Evolutionary conservation across 352 stramenopile species (phyloP), one percentile per base, ranked within the genome.

Genomic region (Pythium angustatum): DNA sequence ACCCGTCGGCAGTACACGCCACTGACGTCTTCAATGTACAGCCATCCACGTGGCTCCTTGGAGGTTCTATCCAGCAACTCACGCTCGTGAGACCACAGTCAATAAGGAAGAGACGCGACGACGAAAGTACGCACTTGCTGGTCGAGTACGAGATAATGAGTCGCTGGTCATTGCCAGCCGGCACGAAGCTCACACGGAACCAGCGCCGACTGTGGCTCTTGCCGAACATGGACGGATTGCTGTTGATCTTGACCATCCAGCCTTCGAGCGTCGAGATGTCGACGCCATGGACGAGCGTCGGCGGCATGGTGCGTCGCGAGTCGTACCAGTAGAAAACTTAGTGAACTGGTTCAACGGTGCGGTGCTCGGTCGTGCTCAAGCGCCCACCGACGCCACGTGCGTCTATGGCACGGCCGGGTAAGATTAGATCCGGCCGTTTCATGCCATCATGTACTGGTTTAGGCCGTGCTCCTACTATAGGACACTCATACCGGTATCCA

Each of bases 211-310:
- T 91, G 64, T 69, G 83, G 63, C 72, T 85, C 65, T 90, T 90
- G 58, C 83, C 82, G 33, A 94, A 94, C 67, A 92, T 74, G 27
- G 78, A 87, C 49, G 80, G 83, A 30, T 92, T 92, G 77, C 71
- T 92, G 62, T 94, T 91, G 79, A 93, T 90, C 66, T 94, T 94
- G 67, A 89, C 59, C 82, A 94, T 89, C 83, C 83, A 94, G 30
- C 85, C 85, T 64, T 94, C 85, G 28, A 92, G 75, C 69, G 81
- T 79, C 55, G 81, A 87, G 74, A 94, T 92, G 60, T 94, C 82
- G 21, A 94, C 82, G 36, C 85, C 85, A 33, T 94, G 82, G 15
- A 88, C 81, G 59, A 90, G 57, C 59, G 72, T 73, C 24, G 49
- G 43, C 19, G 48, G 50, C 38, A 57, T 41, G 3, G 9, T 65